These are phyloP conservation scores for Discostella stelligera DNA, from an alignment of 352 stramenopile genomes.

Conservation along the genomic window DNA sequence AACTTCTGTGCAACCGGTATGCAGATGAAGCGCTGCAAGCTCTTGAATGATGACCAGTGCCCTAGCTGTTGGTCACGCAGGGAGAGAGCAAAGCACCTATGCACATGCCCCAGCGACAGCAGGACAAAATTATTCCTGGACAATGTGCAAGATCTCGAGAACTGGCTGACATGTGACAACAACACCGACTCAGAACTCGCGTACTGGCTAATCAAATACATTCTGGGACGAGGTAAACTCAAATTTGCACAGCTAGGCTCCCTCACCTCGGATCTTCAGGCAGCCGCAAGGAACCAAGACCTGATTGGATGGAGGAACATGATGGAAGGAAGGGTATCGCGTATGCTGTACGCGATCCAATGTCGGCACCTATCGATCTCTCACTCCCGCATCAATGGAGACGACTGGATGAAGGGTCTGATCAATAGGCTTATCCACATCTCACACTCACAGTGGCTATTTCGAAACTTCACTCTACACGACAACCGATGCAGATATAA, in stretches of 20 bases:
- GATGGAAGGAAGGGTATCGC: conserved; percentile 1
- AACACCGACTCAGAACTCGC: conserved; percentile 11
- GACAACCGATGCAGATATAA: conserved; percentile 6
- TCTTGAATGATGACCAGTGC: no score
- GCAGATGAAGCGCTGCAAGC: no score
- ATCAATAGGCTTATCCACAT: conserved; percentile 12
- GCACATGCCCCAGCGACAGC: not conserved
- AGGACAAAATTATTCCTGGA: not conserved
- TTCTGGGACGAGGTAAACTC: not conserved
- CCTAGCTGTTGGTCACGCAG: no score
- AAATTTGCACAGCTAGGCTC: no score
- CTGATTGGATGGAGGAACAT: conserved; percentile 12
- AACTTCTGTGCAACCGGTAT: not conserved
- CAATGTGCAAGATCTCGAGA: not conserved
- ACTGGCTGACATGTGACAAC: not conserved
- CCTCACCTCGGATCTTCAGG: no score
- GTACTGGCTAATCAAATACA: conserved; percentile 23
- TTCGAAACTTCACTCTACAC: conserved; percentile 21
- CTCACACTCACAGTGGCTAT: conserved; percentile 28
- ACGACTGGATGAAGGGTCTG: conserved; percentile 22
- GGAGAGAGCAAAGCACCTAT: not conserved
- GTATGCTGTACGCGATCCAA: conserved; percentile 5
- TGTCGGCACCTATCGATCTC: not conserved
- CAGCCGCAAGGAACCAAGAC: not conserved
- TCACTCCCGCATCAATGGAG: not conserved